These are phyloP conservation scores for Cordyceps militaris DNA, from an alignment of 2,329 filamentous ascomycete species.

Conservation along the genomic window DNA sequence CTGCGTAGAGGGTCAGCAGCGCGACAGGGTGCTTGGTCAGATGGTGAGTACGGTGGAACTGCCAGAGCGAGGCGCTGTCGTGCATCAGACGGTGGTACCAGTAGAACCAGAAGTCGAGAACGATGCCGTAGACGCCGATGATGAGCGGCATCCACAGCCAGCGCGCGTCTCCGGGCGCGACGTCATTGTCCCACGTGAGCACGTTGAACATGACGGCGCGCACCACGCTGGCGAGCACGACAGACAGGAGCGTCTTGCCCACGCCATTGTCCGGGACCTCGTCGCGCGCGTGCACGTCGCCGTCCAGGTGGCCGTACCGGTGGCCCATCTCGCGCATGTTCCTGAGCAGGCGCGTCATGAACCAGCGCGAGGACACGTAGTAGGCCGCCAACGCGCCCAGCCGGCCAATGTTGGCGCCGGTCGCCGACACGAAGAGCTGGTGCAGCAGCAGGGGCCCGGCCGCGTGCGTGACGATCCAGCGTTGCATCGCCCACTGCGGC, in stretches of 20 bases:
- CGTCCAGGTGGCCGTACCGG: slow-evolving; percentile 21
- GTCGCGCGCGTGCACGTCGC: slow-evolving; percentile 28
- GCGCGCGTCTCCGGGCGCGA: not conserved
- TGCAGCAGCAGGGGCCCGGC: slow-evolving; percentile 20
- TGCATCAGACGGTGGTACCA: slow-evolving; percentile 62
- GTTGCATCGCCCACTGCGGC: slow-evolving; percentile 21
- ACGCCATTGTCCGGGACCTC: slow-evolving; percentile 26
- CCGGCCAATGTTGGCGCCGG: slow-evolving; percentile 11
- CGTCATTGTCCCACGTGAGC: not conserved
- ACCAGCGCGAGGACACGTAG: slow-evolving; percentile 15
- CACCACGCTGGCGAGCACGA: slow-evolving; percentile 6
- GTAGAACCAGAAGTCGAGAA: slow-evolving; percentile 38
- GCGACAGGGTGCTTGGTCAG: slow-evolving; percentile 57
- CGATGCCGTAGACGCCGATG: slow-evolving; percentile 71
- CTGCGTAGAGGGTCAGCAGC: slow-evolving; percentile 44
- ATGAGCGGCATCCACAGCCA: slow-evolving; percentile 29
- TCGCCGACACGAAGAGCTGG: slow-evolving; percentile 11
- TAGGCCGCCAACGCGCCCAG: slow-evolving; percentile 14
- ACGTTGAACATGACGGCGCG: slow-evolving; percentile 23
- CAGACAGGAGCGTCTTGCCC: slow-evolving; percentile 15
- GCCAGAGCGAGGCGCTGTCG: slow-evolving; percentile 62
- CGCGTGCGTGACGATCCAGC: slow-evolving; percentile 26
- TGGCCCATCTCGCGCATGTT: slow-evolving; percentile 25
- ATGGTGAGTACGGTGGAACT: slow-evolving; percentile 61
- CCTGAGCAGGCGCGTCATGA: slow-evolving; percentile 22